Percentiles rank a stretch among this genome's conserved stretches.
These are phyloP conservation scores for Paramecium octaurelia DNA, from an alignment of 73 alveolate species.

Conservation along the genomic window DNA sequence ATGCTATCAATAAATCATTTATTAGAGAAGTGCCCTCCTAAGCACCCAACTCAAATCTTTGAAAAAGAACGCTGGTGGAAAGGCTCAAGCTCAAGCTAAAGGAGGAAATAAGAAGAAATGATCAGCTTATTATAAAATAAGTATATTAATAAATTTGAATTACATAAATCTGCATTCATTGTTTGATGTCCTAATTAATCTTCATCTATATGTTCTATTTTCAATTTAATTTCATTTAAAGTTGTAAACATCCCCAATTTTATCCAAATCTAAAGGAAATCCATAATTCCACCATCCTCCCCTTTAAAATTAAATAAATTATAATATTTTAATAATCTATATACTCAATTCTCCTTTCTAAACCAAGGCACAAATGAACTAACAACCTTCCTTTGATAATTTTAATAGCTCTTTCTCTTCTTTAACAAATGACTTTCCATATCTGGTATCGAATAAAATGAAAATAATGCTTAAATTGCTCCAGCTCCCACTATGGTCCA, in stretches of 20 bases:
- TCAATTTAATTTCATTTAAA: no score
- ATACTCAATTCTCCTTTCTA: background rate
- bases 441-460: conserved; percentile 49
- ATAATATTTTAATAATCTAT: background rate
- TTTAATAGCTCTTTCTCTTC: background rate
- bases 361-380: conserved; percentile 46
- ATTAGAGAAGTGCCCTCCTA: conserved; percentile 23
- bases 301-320: background rate
- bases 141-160: background rate
- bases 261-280: no score
- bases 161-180: background rate
- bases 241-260: no score
- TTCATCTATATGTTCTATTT: no score
- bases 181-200: no score
- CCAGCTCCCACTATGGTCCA: conserved; percentile 62
- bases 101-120: conserved; percentile 3
- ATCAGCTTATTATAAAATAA: background rate
- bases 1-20: background rate
- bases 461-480: background rate
- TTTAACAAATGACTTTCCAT: conserved; percentile 54
- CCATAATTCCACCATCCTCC: no score
- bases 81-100: background rate
- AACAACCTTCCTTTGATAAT: background rate
- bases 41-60: background rate
- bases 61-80: background rate